phyloP scores from a whole-genome alignment of 169 alveolate genomes.

The Plasmodium ovale region DNA sequence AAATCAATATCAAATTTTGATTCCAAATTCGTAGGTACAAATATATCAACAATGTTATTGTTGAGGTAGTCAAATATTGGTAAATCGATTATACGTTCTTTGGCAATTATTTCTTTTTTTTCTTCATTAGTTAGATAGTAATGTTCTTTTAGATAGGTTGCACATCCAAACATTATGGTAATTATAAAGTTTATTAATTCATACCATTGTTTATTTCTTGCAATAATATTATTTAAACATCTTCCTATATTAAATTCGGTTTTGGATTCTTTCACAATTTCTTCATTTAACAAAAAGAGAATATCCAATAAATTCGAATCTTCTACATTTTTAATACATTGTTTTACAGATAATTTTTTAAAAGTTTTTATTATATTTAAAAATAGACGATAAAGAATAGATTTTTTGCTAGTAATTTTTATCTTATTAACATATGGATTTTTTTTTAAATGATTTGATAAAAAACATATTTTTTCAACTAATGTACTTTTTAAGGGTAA shows the following conservation, averaged over 20 bases:
- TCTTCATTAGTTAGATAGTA: conserved; percentile 43
- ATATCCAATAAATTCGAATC: conserved; percentile 52
- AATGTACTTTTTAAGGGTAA: conserved; percentile 51
- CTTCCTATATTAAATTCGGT: conserved; percentile 42
- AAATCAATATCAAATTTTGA: conserved; percentile 32
- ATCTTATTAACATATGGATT: conserved; percentile 27
- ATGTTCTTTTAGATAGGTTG: conserved; percentile 45
- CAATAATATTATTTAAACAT: conserved; percentile 62
- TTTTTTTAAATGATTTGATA: conserved; percentile 53
- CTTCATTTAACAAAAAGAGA: conserved; percentile 56
- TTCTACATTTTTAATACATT: conserved; percentile 50
- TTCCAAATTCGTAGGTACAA: conserved; percentile 22
- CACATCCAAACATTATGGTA: conserved; percentile 40
- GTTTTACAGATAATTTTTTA: conserved; percentile 38
- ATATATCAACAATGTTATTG: conserved; percentile 24
- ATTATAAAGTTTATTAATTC: conserved; percentile 13
- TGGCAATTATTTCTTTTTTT: conserved; percentile 1
- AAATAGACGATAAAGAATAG: conserved; percentile 51
- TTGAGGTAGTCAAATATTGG: conserved; percentile 59
- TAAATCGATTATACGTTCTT: conserved; percentile 39
- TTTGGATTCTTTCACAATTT: conserved; percentile 71
- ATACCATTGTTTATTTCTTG: conserved; percentile 53
- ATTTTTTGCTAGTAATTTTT: conserved; percentile 15
- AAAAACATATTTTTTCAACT: conserved; percentile 51
- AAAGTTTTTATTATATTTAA: conserved; percentile 27